A percentile compares a stretch with the other conserved stretches of the same genome.
These are phyloP conservation scores for Chaetomium strumarium DNA, from an alignment of 2,329 filamentous ascomycete genomes.

Conservation along the genomic window DNA sequence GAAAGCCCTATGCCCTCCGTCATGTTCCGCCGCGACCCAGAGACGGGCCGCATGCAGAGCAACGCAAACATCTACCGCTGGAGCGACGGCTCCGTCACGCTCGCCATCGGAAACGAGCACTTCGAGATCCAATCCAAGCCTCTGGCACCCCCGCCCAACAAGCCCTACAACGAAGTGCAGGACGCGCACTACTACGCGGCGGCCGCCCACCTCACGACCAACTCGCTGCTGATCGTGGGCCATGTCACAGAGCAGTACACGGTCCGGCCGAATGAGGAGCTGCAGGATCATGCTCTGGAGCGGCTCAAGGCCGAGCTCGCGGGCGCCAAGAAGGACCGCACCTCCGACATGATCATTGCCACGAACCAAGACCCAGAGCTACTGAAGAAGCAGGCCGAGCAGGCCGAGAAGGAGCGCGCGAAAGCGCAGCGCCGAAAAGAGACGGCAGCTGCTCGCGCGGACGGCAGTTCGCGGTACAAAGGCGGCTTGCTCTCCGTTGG, in stretches of 20 bases:
- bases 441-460: slow-evolving; percentile 59
- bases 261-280: slow-evolving; percentile 59
- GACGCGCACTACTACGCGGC: slow-evolving; percentile 74
- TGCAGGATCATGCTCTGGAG: slow-evolving; percentile 66
- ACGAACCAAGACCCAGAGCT: slow-evolving; percentile 70
- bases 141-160: slow-evolving; percentile 56
- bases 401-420: slow-evolving; percentile 67
- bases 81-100: slow-evolving; percentile 72
- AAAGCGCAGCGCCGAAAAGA: slow-evolving; percentile 61
- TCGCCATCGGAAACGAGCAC: slow-evolving; percentile 69
- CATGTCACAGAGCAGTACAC: slow-evolving; percentile 70
- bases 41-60: slow-evolving; percentile 62
- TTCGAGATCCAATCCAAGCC: slow-evolving; percentile 68
- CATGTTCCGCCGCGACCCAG: slow-evolving; percentile 62
- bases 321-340: slow-evolving; percentile 50
- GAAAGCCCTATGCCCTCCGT: slow-evolving; percentile 58
- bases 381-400: slow-evolving; percentile 66
- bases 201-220: slow-evolving; percentile 62
- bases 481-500: slow-evolving; percentile 57
- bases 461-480: slow-evolving; percentile 44
- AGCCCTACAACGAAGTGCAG: slow-evolving; percentile 59
- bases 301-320: slow-evolving; percentile 63
- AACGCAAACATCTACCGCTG: slow-evolving; percentile 71
- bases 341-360: slow-evolving; percentile 61
- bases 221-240: slow-evolving; percentile 65